phyloP scores from a whole-genome alignment of 352 stramenopile genomes.

The Globisporangium nunn region DNA sequence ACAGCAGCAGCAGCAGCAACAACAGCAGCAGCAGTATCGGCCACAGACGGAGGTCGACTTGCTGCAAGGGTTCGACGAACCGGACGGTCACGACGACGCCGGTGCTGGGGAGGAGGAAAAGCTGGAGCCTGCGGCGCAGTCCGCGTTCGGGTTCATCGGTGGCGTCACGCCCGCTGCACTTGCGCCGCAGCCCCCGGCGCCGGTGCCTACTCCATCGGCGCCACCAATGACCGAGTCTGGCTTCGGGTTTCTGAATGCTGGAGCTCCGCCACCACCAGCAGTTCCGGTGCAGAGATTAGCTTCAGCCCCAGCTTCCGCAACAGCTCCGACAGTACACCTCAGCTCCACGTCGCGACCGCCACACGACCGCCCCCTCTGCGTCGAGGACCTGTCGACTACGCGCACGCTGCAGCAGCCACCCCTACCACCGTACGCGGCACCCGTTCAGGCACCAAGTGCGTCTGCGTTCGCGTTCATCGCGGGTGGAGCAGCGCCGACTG shows the following conservation, averaged over 20 bases:
- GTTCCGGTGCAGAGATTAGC: background rate
- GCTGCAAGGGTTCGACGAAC: conserved; percentile 13
- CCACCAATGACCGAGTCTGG: conserved; percentile 25
- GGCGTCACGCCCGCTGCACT: conserved; percentile 1
- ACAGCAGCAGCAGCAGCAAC: background rate
- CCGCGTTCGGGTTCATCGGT: conserved; percentile 34
- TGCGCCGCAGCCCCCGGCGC: conserved; percentile 1
- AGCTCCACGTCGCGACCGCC: conserved; percentile 9
- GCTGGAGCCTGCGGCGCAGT: conserved; percentile 9
- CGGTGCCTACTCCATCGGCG: conserved; percentile 9
- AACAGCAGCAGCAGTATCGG: conserved; percentile 1
- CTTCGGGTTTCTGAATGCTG: conserved; percentile 29
- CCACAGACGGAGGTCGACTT: conserved; percentile 9
- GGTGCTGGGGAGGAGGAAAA: background rate
- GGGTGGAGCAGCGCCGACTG: conserved; percentile 3
- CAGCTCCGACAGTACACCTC: conserved; percentile 3
- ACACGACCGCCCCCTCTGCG: conserved; percentile 9
- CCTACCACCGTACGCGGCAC: conserved; percentile 3
- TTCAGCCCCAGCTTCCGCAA: background rate
- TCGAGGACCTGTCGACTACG: conserved; percentile 12
- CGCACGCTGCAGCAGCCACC: conserved; percentile 1
- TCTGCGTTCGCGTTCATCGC: conserved; percentile 55
- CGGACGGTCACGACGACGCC: background rate
- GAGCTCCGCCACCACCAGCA: conserved; percentile 1
- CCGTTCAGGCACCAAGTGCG: conserved; percentile 6